Evolutionary conservation across 768 basidiomycete species (phyloP).

Genomic region (Fibroporia radiculosa): DNA sequence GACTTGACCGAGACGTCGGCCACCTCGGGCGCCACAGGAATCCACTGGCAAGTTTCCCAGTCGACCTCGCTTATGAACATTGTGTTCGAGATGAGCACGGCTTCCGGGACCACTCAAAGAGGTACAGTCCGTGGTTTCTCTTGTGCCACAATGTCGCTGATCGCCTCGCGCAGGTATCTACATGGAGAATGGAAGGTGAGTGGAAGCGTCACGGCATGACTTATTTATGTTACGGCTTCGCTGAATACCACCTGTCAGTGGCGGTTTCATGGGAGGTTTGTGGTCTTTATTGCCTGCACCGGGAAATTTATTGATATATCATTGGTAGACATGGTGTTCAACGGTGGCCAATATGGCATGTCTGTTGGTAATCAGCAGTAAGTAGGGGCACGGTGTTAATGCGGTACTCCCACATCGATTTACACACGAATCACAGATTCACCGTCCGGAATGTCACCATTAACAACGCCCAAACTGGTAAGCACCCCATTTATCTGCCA

Average conservation of each 20-base stretch:
- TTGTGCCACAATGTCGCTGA: neutral
- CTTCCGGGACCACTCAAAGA: conserved; percentile 54
- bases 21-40: conserved; percentile 43
- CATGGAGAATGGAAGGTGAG: conserved; percentile 63
- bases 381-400: conserved; percentile 11
- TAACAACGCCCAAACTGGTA: conserved; percentile 38
- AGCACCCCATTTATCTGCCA: conserved; percentile 5
- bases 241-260: too few species aligned
- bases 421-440: conserved; percentile 28
- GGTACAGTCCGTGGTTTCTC: conserved; percentile 29
- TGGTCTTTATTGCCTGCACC: neutral
- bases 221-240: neutral
- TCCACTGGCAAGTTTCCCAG: conserved; percentile 83
- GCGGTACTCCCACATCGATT: too few species aligned
- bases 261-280: conserved; percentile 51
- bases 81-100: conserved; percentile 61
- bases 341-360: conserved; percentile 31
- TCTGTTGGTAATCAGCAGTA: conserved; percentile 73
- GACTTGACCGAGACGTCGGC: conserved; percentile 53
- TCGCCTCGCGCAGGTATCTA: conserved; percentile 34
- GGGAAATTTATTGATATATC: neutral
- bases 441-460: conserved; percentile 58
- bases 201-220: neutral
- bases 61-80: conserved; percentile 71
- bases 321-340: conserved; percentile 34